A percentile compares a stretch with the other conserved stretches of the same genome.
Evolutionary conservation across 805 yeast species (phyloP).

Genomic region (Huiozyma naganishii): DNA sequence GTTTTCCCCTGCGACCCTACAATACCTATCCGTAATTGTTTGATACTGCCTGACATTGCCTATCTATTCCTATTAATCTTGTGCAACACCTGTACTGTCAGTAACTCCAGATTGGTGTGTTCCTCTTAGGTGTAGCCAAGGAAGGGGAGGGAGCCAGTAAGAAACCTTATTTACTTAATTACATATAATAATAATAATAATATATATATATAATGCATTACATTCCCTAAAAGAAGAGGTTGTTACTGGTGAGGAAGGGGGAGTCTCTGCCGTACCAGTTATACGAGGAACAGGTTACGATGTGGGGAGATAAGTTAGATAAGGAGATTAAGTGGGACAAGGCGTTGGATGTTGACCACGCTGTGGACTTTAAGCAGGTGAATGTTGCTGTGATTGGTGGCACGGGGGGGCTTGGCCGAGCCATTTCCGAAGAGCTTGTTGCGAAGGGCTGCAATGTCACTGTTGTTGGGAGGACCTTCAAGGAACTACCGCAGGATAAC

Average conservation of each 20-base stretch:
- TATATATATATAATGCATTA: too few relatives aligned
- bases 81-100: not conserved
- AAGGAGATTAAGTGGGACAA: too few relatives aligned
- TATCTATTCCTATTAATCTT: not conserved
- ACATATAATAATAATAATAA: too few relatives aligned
- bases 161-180: not conserved
- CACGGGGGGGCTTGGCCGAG: conserved; percentile 32
- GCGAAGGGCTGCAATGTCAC: conserved; percentile 25
- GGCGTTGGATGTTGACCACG: not conserved
- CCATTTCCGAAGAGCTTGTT: conserved; percentile 22
- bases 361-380: conserved; percentile 2
- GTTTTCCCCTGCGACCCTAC: conserved; percentile 57
- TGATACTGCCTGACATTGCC: not conserved
- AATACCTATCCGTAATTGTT: conserved; percentile 14
- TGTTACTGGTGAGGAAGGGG: conserved; percentile 1
- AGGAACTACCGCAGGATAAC: conserved; percentile 20
- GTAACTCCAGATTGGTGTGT: conserved; percentile 3
- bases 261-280: not conserved
- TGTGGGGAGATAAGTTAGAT: too few relatives aligned
- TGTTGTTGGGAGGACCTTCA: conserved; percentile 29
- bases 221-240: conserved; percentile 2
- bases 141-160: not conserved
- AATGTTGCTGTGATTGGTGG: conserved; percentile 30
- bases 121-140: too few relatives aligned
- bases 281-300: too few relatives aligned